Evolutionary conservation across 1,139 yeast species (phyloP).

Genomic region (Pichia sp.): DNA sequence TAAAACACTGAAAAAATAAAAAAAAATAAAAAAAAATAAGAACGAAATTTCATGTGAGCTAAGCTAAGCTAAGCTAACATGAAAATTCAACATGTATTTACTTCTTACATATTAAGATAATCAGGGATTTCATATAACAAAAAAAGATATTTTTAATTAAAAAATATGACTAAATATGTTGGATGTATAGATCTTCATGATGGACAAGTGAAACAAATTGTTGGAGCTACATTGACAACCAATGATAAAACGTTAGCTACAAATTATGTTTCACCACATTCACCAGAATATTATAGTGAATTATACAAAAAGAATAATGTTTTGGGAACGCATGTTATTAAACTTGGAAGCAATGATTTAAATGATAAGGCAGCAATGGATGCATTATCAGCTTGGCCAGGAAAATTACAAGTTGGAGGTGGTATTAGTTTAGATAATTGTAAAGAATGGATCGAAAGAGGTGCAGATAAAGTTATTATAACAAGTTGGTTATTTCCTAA

Average conservation of each 20-base stretch:
- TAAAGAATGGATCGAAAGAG: constrained; percentile 55
- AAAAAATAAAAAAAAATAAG: too few relatives aligned
- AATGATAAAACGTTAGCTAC: constrained; percentile 53
- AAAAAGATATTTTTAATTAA: too few relatives aligned
- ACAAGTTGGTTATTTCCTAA: constrained; percentile 84
- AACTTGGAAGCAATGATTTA: constrained; percentile 67
- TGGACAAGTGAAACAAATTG: constrained; percentile 94
- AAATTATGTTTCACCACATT: constrained; percentile 72
- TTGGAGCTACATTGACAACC: constrained; percentile 76
- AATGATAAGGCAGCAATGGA: constrained; percentile 78
- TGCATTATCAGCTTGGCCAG: constrained; percentile 75
- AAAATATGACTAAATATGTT: constrained; percentile 75
- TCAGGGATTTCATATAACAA: too few relatives aligned
- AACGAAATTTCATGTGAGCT: too few relatives aligned
- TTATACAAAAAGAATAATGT: constrained; percentile 56
- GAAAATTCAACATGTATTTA: too few relatives aligned
- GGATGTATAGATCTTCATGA: constrained; percentile 95
- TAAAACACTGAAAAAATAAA: too few relatives aligned
- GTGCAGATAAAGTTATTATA: constrained; percentile 82
- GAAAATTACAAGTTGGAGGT: constrained; percentile 80
- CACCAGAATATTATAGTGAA: constrained; percentile 72
- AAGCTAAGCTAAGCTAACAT: too few relatives aligned
- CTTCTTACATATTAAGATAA: too few relatives aligned
- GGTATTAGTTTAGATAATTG: constrained; percentile 80
- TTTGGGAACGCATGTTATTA: constrained; percentile 85